Conservation (phyloP, 2,329 filamentous ascomycete genomes). For the Ambrosiella xylebori region DNA sequence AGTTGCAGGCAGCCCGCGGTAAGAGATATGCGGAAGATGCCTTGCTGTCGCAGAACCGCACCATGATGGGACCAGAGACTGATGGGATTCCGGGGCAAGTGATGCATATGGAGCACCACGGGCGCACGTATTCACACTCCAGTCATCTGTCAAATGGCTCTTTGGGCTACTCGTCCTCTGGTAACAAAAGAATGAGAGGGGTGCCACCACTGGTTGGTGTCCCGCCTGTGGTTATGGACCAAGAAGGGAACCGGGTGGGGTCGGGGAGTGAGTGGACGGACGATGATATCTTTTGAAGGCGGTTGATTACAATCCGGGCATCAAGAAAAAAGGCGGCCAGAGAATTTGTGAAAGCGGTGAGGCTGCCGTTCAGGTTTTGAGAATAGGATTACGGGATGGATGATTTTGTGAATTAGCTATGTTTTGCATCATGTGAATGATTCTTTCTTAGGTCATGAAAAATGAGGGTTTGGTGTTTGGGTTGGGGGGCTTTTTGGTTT, state of each 20-base stretch:
- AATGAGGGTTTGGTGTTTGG: background rate
- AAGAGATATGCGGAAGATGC: conserved; percentile 23
- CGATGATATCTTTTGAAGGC: conserved; percentile 29
- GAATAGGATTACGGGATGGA: background rate
- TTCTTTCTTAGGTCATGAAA: background rate
- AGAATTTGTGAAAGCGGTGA: background rate
- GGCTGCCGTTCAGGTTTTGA: too few species aligned
- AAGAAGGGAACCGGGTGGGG: conserved; percentile 44
- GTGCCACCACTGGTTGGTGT: conserved; percentile 30
- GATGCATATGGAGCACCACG: conserved; percentile 3
- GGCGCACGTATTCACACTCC: conserved; percentile 5
- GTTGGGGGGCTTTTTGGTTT: background rate
- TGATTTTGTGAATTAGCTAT: background rate
- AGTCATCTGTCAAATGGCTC: conserved; percentile 6
- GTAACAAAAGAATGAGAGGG: conserved; percentile 5
- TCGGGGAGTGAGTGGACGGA: conserved; percentile 52
- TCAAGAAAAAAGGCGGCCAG: background rate
- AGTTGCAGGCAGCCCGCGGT: conserved; percentile 47
- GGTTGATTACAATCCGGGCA: background rate
- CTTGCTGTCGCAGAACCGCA: conserved; percentile 17
- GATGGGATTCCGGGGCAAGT: background rate
- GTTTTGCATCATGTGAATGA: background rate
- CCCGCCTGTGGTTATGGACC: conserved; percentile 33
- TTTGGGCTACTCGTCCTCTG: background rate
- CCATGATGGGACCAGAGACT: background rate